These are phyloP conservation scores for Lipomyces sp. DNA, from an alignment of 805 yeast species.

Conservation along the genomic window DNA sequence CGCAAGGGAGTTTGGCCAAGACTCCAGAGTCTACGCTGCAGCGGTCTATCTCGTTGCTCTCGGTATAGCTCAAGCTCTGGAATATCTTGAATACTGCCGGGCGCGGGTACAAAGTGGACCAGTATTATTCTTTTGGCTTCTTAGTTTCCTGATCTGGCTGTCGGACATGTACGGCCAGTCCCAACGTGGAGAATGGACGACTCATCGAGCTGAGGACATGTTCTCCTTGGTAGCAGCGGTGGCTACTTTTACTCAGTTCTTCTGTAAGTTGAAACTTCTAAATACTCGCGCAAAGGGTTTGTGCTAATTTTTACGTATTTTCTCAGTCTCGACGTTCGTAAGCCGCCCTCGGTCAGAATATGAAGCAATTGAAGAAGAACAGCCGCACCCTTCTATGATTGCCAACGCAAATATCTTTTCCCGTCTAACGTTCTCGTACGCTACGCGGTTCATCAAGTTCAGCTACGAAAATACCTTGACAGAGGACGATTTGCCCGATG, in stretches of 20 bases:
- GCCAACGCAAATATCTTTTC: conserved; percentile 70
- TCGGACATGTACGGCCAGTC: too few relatives aligned
- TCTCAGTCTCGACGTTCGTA: conserved; percentile 46
- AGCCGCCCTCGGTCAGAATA: conserved; percentile 38
- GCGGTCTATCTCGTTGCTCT: conserved; percentile 44
- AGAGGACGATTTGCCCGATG: conserved; percentile 66
- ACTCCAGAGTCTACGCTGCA: conserved; percentile 40
- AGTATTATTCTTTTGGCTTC: conserved; percentile 72
- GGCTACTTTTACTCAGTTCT: too few relatives aligned
- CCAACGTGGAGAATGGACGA: too few relatives aligned
- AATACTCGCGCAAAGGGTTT: too few relatives aligned
- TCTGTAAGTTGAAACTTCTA: too few relatives aligned
- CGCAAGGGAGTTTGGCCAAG: conserved; percentile 35
- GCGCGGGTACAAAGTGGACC: conserved; percentile 62
- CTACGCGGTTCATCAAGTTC: conserved; percentile 74
- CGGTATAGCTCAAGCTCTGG: conserved; percentile 53
- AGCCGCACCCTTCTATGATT: conserved; percentile 42
- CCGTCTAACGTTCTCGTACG: conserved; percentile 80
- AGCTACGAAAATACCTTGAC: conserved; percentile 61
- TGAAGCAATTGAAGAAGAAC: conserved; percentile 39
- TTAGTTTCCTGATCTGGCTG: conserved; percentile 38
- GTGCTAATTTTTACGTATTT: too few relatives aligned
- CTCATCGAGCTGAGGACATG: too few relatives aligned
- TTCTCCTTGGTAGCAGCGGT: too few relatives aligned
- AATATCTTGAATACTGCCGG: conserved; percentile 70